Evolutionary conservation across 768 basidiomycete genomes (phyloP).

Genomic region (Hericium alpestre): DNA sequence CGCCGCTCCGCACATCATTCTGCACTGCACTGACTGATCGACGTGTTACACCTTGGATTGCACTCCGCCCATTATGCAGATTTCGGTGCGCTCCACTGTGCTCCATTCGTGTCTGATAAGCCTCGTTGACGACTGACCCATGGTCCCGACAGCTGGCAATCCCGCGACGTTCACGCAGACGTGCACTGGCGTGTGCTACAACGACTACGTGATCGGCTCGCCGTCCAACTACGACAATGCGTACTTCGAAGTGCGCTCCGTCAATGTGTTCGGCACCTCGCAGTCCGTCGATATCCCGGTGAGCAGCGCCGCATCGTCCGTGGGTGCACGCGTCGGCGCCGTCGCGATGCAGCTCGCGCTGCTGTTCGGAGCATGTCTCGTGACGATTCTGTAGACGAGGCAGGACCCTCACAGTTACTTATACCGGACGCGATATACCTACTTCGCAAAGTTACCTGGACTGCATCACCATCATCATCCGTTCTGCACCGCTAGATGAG

Average conservation of each 20-base stretch:
- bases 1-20: slow-evolving; percentile 18
- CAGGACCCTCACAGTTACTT: too few species aligned
- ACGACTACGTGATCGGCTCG: slow-evolving; percentile 26
- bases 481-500: too few species aligned
- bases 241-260: slow-evolving; percentile 31
- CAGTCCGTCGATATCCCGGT: background rate
- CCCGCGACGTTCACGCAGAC: slow-evolving; percentile 2
- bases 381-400: too few species aligned
- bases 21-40: slow-evolving; percentile 3
- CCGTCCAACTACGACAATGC: slow-evolving; percentile 23
- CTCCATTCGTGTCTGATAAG: background rate
- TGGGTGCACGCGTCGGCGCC: background rate
- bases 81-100: background rate
- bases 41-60: slow-evolving; percentile 6
- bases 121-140: background rate
- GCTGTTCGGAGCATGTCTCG: background rate
- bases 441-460: too few species aligned
- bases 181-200: slow-evolving; percentile 9
- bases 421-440: too few species aligned
- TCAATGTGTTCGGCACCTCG: slow-evolving; percentile 20
- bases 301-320: background rate
- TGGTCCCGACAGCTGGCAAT: slow-evolving; percentile 1
- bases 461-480: too few species aligned
- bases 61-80: background rate
- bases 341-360: background rate